Percentiles rank a stretch among this genome's conserved stretches.
phyloP scores from a whole-genome alignment of 768 basidiomycete genomes.

The Suillus subaureus region DNA sequence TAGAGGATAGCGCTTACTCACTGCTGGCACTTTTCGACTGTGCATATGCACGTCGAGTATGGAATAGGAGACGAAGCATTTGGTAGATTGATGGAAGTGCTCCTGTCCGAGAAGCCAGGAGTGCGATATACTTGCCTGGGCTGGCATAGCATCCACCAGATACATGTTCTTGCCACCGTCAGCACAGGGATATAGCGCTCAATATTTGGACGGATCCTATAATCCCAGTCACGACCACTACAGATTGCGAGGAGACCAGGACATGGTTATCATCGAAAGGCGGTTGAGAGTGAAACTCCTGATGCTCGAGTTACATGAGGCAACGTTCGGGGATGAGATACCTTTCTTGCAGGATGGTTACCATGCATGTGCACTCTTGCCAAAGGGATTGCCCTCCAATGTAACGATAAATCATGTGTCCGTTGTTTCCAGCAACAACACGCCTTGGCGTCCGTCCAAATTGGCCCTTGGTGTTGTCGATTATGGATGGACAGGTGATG shows the following conservation, averaged over 20 bases:
- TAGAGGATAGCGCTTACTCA: slow-evolving; percentile 23
- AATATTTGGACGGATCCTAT: slow-evolving; percentile 10
- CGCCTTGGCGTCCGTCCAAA: not conserved
- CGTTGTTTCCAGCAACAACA: not conserved
- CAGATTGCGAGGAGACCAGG: slow-evolving; percentile 24
- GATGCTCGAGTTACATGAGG: not conserved
- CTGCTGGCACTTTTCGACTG: slow-evolving; percentile 22
- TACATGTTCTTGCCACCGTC: slow-evolving; percentile 19
- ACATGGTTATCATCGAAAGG: not conserved
- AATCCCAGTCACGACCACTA: slow-evolving; percentile 16
- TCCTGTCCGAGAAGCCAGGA: slow-evolving; percentile 19
- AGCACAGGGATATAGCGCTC: slow-evolving; percentile 14
- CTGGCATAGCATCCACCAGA: slow-evolving; percentile 15
- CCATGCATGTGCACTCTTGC: not conserved
- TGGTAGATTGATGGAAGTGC: slow-evolving; percentile 19
- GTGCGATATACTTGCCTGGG: slow-evolving; percentile 26
- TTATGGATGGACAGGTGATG: slow-evolving; percentile 20
- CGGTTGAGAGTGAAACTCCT: not conserved
- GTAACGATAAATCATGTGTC: not conserved
- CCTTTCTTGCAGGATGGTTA: not conserved
- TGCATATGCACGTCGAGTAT: slow-evolving; percentile 14
- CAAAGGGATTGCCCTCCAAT: not conserved
- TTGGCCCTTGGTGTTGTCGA: slow-evolving; percentile 25
- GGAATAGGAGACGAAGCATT: slow-evolving; percentile 21
- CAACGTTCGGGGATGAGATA: not conserved